Evolutionary conservation across 1,139 yeast genomes (phyloP), one percentile per base, ranked within the genome.

Genomic region (Yamadazyma dendronema): DNA sequence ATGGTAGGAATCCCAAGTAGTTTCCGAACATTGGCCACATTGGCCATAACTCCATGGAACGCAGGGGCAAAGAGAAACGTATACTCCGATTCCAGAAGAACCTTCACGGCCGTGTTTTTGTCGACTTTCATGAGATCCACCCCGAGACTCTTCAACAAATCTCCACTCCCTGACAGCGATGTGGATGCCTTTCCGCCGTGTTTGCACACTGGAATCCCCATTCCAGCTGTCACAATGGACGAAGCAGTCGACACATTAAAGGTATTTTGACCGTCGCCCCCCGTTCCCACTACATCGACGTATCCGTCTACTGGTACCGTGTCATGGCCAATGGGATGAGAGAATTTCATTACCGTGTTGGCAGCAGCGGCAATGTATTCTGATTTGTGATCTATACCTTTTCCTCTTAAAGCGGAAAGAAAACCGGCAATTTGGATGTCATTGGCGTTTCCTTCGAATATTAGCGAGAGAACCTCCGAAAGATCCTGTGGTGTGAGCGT

Each of bases 171-270:
- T 0, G 96, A 86, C 2, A 85, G 62, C 0, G 96, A 87, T 0
- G 97, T 89, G 0, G 96, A 81, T 0, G 98, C 97, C 53, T 92
- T 92, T 17, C 97, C 97, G 17, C 98, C 98, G 57, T 92, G 98
- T 54, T 75, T 90, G 58, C 96, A 87, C 13, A 90, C 81, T 17
- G 78, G 76, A 35, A 89, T 60, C 1, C 89, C 89, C 70, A 87
- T 84, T 4, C 98, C 98, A 0, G 97, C 87, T 1, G 90, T 95
- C 4, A 92, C 89, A 36, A 92, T 88, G 0, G 97, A 97, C 1
- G 97, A 73, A 1, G 97, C 87, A 0, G 98, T 92, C 7, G 96
- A 85, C 1, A 92, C 98, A 54, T 92, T 92, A 63, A 92, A 92
- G 0, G 98, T 92, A 56, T 92, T 84, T 56, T 92, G 96, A 3